Base-by-base conservation (phyloP, 352 stramenopile genomes). In the Albugo laibachii region DNA sequence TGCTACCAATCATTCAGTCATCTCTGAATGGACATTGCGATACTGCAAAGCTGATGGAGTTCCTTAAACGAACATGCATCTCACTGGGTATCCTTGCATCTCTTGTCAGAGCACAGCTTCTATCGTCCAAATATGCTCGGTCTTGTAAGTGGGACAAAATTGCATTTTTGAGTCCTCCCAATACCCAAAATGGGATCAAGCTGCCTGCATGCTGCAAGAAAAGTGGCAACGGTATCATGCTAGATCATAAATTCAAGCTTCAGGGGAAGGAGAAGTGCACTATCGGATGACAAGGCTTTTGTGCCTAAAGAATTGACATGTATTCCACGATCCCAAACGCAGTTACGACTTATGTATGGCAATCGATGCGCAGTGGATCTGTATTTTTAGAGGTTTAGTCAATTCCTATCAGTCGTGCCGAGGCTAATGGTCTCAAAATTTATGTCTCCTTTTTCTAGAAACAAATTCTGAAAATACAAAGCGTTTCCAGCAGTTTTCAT, bases 321-420 rank as follows among this genome's bases (percentile, higher is more conserved):
- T 46, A 91, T 91, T 49, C 77, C 77, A 39, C 71, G 77, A 44
- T 87, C 77, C 41, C 77, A 91, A 56, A 85, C 73, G 24, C 74
- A 87, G 48, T 69, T 91, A 53, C 74, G 75, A 43, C 53, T 91
- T 48, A 81, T 71, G 35, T 91, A 91, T 57, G 75, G 65, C 45
- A 73, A 91, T 50, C 74, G 77, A 19, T 87, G 70, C 57, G 77
- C 72, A 47, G 75, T 91, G 61, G 77, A 91, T 83, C 83, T 91
- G 80, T 87, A 83, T 83, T 91, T 47, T 65, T 91, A 51, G 70
- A 87, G 77, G 77, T 87, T 58, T 12, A 6, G 36, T 49, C 13
- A 39, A 44, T 54, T 15, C 13, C 39, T 41, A 21, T 5, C n/a
- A 27, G 11, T 36, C 36, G 20, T n/a, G 13, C 2, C 5, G 36